These are phyloP conservation scores for Fusarium pininemorale DNA, from an alignment of 2,329 filamentous ascomycete species.

Conservation along the genomic window DNA sequence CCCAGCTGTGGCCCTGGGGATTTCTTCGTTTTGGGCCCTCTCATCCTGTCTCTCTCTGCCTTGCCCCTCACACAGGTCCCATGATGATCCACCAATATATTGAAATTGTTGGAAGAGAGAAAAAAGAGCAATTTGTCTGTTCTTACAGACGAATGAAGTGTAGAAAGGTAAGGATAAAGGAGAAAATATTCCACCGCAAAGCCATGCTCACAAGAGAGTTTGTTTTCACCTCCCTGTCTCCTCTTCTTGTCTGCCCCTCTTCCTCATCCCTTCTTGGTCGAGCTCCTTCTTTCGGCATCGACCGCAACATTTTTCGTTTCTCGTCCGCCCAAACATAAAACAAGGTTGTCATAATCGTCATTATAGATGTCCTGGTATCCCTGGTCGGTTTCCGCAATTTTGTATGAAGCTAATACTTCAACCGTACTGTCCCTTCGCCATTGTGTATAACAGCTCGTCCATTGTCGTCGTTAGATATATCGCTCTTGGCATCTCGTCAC, in stretches of 20 bases:
- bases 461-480: conserved; percentile 17
- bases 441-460: conserved; percentile 13
- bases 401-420: conserved; percentile 27
- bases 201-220: conserved; percentile 1
- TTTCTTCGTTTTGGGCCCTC: conserved; percentile 2
- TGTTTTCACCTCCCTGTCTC: conserved; percentile 5
- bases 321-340: conserved; percentile 12
- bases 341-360: conserved; percentile 27
- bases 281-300: conserved; percentile 16
- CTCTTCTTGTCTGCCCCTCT: conserved; percentile 21
- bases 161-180: conserved; percentile 4
- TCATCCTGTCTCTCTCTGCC: conserved; percentile 1
- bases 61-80: not conserved
- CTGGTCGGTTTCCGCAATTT: conserved; percentile 5
- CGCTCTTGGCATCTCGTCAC: conserved; percentile 23
- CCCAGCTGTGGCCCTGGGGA: not conserved
- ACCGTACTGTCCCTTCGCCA: conserved; percentile 7
- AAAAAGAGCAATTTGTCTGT: not conserved
- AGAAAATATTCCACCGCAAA: conserved; percentile 3
- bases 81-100: conserved; percentile 13
- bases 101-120: not conserved
- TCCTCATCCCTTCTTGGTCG: conserved; percentile 10
- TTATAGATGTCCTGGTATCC: conserved; percentile 15
- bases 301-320: conserved; percentile 10
- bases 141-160: not conserved